Conservation (phyloP, 768 basidiomycete species). For the Lentinula boryana region DNA sequence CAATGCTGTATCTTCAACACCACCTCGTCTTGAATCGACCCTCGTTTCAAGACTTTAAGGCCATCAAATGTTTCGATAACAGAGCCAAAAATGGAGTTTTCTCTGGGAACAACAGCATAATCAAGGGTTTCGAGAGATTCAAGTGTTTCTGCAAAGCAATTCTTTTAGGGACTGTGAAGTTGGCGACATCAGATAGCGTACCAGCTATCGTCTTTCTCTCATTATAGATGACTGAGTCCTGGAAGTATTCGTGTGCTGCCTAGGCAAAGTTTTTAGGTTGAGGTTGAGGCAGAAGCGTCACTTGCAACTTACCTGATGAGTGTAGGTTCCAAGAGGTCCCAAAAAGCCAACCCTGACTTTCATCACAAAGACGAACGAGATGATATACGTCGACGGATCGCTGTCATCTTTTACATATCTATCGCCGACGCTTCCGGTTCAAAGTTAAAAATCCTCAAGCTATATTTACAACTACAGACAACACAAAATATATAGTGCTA, state of each 20-base stretch:
- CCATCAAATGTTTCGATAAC: slow-evolving; percentile 73
- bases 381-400: not conserved
- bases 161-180: not conserved
- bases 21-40: slow-evolving; percentile 56
- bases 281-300: not conserved
- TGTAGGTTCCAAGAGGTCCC: slow-evolving; percentile 54
- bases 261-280: slow-evolving; percentile 15
- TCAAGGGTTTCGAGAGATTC: slow-evolving; percentile 40
- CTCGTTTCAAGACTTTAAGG: slow-evolving; percentile 40
- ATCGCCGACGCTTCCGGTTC: not conserved
- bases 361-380: not conserved
- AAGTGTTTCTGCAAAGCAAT: slow-evolving; percentile 48
- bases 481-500: slow-evolving; percentile 1
- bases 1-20: slow-evolving; percentile 62
- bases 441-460: not conserved
- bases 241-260: slow-evolving; percentile 44
- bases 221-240: slow-evolving; percentile 35
- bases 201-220: slow-evolving; percentile 19
- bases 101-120: slow-evolving; percentile 71
- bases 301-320: slow-evolving; percentile 41
- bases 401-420: not conserved
- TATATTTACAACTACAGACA: not conserved
- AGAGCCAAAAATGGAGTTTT: slow-evolving; percentile 70
- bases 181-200: not conserved
- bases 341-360: slow-evolving; percentile 33